A percentile compares a stretch with the other conserved stretches of the same genome.
Conservation (phyloP, 352 stramenopile genomes). For the Blastocystis sp. region DNA sequence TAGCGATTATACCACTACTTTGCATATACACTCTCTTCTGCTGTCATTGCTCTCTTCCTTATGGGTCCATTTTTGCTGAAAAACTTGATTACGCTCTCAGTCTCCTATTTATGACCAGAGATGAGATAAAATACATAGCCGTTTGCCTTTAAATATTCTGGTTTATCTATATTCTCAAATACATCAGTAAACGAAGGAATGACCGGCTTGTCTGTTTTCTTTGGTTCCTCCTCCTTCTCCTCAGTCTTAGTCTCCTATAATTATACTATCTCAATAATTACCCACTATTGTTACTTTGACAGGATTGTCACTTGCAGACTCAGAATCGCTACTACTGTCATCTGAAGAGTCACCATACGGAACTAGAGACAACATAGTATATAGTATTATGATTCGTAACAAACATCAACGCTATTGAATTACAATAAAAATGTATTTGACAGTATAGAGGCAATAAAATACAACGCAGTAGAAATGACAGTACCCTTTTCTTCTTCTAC, state of each 20-base stretch:
- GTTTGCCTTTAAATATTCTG: background rate
- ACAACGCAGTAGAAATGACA: background rate
- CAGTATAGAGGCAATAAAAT: background rate
- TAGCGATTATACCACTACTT: background rate
- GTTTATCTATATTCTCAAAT: background rate
- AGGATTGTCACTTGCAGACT: background rate
- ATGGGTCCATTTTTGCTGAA: constrained; percentile 9
- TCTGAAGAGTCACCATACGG: constrained; percentile 25
- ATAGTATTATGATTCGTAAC: background rate
- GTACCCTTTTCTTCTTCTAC: background rate
- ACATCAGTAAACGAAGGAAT: constrained; percentile 31
- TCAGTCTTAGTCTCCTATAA: background rate
- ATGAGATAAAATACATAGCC: background rate
- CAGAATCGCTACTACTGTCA: background rate
- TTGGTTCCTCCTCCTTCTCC: background rate
- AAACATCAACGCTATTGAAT: background rate
- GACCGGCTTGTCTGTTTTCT: background rate
- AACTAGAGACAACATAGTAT: constrained; percentile 30
- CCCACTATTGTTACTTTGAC: background rate
- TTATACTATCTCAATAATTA: background rate
- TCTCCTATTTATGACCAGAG: background rate
- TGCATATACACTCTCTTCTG: background rate
- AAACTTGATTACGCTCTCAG: background rate
- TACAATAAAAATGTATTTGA: background rate
- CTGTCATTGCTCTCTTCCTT: background rate